phyloP scores from a whole-genome alignment of 1,284 basidiomycete species.

The Schizopora paradoxa region DNA sequence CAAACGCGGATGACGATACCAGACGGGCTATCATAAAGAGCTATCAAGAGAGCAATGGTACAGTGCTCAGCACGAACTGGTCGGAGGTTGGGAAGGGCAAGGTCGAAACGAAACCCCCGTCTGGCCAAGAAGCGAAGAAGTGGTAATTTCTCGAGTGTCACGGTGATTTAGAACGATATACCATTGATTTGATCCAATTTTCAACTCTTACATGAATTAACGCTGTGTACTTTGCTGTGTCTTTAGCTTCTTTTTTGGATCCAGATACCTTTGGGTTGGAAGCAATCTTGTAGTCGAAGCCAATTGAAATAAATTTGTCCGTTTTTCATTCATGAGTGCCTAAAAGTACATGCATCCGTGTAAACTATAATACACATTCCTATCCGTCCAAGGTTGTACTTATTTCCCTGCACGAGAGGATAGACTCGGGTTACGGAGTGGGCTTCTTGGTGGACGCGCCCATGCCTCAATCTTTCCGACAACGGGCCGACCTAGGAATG shows the following conservation, averaged over 20 bases:
- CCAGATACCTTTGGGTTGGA: no score
- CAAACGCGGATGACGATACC: conserved; percentile 84
- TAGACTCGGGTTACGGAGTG: conserved; percentile 11
- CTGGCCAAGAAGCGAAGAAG: conserved; percentile 77
- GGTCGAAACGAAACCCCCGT: conserved; percentile 74
- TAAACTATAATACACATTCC: no score
- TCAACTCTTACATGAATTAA: neutral
- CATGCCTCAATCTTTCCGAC: conserved; percentile 10
- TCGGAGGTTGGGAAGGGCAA: conserved; percentile 68
- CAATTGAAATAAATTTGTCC: no score
- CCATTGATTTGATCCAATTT: no score
- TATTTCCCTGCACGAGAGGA: no score
- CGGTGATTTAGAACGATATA: no score
- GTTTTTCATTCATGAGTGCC: no score
- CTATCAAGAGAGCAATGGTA: conserved; percentile 87
- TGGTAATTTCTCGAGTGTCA: conserved; percentile 52
- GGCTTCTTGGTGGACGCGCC: conserved; percentile 12
- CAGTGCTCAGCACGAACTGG: conserved; percentile 93
- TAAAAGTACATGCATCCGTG: no score
- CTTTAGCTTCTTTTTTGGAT: conserved; percentile 1
- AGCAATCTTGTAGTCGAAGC: no score
- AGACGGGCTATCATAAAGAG: conserved; percentile 94
- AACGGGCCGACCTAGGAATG: conserved; percentile 14
- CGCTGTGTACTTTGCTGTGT: neutral
- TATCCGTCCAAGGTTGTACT: no score